phyloP scores from a whole-genome alignment of 176 grass and related monocot genomes.

The Oryza glaberrima region DNA sequence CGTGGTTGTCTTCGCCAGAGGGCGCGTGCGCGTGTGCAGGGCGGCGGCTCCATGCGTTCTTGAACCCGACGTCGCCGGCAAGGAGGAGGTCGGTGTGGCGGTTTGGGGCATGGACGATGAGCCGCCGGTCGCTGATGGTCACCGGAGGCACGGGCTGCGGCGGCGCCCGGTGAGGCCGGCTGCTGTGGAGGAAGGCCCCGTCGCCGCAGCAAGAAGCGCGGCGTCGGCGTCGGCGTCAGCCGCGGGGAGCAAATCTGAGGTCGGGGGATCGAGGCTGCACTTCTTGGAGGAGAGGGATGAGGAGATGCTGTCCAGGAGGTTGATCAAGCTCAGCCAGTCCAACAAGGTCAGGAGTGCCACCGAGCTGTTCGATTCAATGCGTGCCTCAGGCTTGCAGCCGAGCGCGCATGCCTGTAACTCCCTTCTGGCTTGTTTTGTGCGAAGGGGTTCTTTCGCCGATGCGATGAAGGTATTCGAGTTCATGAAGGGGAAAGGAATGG shows the following conservation, averaged over 20 bases:
- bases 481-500: constrained; percentile 53
- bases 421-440: constrained; percentile 59
- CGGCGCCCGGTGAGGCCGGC: constrained; percentile 34
- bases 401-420: constrained; percentile 84
- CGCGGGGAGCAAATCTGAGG: constrained; percentile 27
- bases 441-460: constrained; percentile 45
- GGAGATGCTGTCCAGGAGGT: constrained; percentile 61
- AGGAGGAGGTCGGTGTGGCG: constrained; percentile 38
- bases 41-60: constrained; percentile 44
- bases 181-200: constrained; percentile 27
- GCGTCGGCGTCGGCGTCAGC: not conserved
- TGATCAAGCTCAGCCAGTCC: constrained; percentile 69
- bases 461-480: constrained; percentile 69
- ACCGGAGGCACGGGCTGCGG: constrained; percentile 24
- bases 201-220: constrained; percentile 5
- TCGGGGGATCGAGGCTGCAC: constrained; percentile 52
- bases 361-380: constrained; percentile 83
- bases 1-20: constrained; percentile 24
- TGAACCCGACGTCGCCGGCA: constrained; percentile 47
- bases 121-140: not conserved
- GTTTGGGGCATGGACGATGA: constrained; percentile 37
- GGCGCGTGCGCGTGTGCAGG: constrained; percentile 39
- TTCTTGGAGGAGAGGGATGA: constrained; percentile 93
- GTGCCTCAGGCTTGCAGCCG: constrained; percentile 63
- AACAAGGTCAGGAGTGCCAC: constrained; percentile 84